Evolutionary conservation across 768 basidiomycete species (phyloP), one percentile per base, ranked within the genome.

Genomic region (Russula abietina): DNA sequence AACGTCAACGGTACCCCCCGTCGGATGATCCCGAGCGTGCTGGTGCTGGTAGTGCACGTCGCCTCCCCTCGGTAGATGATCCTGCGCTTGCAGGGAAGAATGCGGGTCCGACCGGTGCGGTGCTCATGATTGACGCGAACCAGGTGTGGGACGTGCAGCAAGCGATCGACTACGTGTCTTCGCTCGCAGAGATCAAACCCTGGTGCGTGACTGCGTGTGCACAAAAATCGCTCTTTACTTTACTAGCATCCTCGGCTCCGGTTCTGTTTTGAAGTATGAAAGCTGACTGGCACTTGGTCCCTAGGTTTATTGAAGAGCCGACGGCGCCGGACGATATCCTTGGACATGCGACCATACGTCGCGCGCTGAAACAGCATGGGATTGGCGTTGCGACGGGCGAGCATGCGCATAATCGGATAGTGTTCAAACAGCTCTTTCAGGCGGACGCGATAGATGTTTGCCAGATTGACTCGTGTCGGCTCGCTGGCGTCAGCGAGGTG

Each of bases 51-150:
- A 17, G 6, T 39, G 38, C 41, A 32, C 82, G 84, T 55, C 82
- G 84, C 55, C 84, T 89, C 71, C 84, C 38, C 38, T 7, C 16
- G 38, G 38, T 86, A 22, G 77, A 78, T 50, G 76, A 82, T 62
- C 78, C 80, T 53, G 88, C 78, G 48, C 77, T 97, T 38, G 80
- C 77, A 45, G 92, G 88, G 4, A 98, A 97, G 81, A 97, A 97
- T 66, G 93, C 94, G 4, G 93, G 95, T 7, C 93, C 93, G 11
- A 93, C 93, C 0, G 95, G 96, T 5, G 84, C 88, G 36, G 95
- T 98, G 50, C 78, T 98, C 51, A 98, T 98, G 95, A 91, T 98
- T 65, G 95, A 98, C 74, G 90, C 95, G 43, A 98, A 98, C 75
- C 95, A 97, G 74, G 89, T 95, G 7, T 95, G 91, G 91, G 94